These are phyloP conservation scores for Aspergillus quadrilineatus DNA, from an alignment of 2,329 filamentous ascomycete genomes.

Conservation along the genomic window DNA sequence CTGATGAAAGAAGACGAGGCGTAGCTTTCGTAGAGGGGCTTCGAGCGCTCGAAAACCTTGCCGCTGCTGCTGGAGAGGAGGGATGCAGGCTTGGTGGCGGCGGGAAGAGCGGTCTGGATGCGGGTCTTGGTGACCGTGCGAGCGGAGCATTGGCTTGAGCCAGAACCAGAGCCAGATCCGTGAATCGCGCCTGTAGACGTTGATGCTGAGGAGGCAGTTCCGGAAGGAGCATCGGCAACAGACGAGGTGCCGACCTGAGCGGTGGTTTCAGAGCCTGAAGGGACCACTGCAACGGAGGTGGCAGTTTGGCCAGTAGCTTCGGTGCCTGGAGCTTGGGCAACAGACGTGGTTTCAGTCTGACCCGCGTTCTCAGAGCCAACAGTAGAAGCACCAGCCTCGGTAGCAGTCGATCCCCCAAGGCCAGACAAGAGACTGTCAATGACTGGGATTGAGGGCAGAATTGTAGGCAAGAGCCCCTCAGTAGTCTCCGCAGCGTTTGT, in stretches of 20 bases:
- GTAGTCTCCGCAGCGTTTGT: neutral
- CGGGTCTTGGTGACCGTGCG: constrained; percentile 37
- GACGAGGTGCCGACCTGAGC: neutral
- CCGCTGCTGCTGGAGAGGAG: constrained; percentile 64
- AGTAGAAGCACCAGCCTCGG: neutral
- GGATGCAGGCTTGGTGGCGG: constrained; percentile 62
- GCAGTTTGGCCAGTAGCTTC: neutral
- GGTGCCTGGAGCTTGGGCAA: neutral
- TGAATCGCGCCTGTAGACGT: constrained; percentile 15
- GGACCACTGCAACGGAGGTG: neutral
- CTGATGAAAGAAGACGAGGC: constrained; percentile 70
- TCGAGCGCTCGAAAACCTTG: constrained; percentile 76
- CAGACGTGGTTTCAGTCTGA: neutral
- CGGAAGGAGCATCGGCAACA: neutral
- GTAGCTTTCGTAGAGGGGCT: constrained; percentile 79
- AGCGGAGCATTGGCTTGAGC: constrained; percentile 22
- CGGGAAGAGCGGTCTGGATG: constrained; percentile 61
- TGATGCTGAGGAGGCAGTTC: neutral
- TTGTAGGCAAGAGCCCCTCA: neutral
- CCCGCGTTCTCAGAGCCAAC: no score
- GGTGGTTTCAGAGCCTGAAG: neutral
- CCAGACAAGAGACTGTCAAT: constrained; percentile 10
- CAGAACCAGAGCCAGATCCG: constrained; percentile 8
- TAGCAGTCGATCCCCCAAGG: constrained; percentile 1
- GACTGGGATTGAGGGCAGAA: neutral